Evolutionary conservation across 176 grass and related monocot genomes (phyloP), one percentile per base, ranked within the genome.

Genomic region (Elaeis guineensis): DNA sequence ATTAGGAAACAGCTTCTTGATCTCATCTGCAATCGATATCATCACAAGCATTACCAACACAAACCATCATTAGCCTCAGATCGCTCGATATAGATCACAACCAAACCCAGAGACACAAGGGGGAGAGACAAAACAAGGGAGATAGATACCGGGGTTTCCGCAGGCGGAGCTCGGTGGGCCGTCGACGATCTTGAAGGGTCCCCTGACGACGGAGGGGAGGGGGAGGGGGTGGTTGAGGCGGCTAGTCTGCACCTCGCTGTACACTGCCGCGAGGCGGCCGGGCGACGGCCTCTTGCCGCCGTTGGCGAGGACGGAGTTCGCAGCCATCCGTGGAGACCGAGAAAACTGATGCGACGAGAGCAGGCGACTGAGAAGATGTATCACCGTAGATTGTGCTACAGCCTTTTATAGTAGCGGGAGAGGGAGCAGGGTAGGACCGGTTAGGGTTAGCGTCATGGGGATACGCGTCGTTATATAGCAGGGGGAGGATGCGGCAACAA

Each of bases 171-270:
- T 98, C 64, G 78, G 81, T 53, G 93, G 79, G 16, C 93, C 93
- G 25, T 89, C 81, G 63, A 61, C 72, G 57, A 98, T 39, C 6
- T 67, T 24, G 71, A 83, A 92, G 51, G 53, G 57, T 63, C 76
- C 72, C 58, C 76, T 69, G 73, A 98, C 74, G 32, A 98, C 82
- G 73, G 87, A 83, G 48, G 93, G 93, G 78, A 98, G 87, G 19
- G 87, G 93, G 3, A 98, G 84, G 25, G 48, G 17, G 73, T 98
- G 84, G 73, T 78, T 75, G 79, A 98, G 85, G 15, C 93, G 87
- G 66, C 54, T 83, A 19, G 78, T 98, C 88, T 98, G 93, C 64
- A 92, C 84, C 79, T 98, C 93, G 70, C 93, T 98, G 81, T 98
- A 98, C 16, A 98, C 93, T 25, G 84, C 82, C 16, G 81, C 73